Evolutionary conservation across 106 monocot species (phyloP).

Genomic region (Agapanthus africanus): DNA sequence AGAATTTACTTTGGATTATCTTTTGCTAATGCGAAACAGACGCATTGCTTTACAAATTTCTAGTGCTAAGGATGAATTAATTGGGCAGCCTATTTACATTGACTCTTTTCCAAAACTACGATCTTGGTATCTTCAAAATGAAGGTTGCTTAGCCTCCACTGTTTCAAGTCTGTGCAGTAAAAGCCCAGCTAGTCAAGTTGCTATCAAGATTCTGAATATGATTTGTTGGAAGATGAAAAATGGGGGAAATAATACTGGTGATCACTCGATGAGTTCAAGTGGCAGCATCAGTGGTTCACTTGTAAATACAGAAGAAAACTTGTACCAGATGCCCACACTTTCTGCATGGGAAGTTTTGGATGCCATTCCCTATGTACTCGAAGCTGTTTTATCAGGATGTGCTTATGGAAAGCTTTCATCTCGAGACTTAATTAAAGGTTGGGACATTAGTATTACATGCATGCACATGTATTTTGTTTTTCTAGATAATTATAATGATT

Average conservation of each 20-base stretch:
- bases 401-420: constrained; percentile 77
- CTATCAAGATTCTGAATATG: constrained; percentile 71
- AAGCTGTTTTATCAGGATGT: constrained; percentile 70
- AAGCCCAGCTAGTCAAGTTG: constrained; percentile 60
- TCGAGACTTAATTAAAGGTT: constrained; percentile 85
- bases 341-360: constrained; percentile 87
- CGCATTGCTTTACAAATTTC: constrained; percentile 11
- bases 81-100: constrained; percentile 63
- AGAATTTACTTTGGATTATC: constrained; percentile 68
- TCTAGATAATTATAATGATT: too few species aligned
- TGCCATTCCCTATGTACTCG: constrained; percentile 82
- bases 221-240: constrained; percentile 65
- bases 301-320: constrained; percentile 53
- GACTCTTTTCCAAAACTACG: constrained; percentile 76
- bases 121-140: constrained; percentile 79
- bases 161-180: too few species aligned
- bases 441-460: constrained; percentile 24
- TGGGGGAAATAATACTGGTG: constrained; percentile 33
- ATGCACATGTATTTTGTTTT: too few species aligned
- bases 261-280: too few species aligned
- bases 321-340: constrained; percentile 29
- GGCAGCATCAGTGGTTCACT: too few species aligned
- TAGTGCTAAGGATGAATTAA: too few species aligned
- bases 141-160: constrained; percentile 77
- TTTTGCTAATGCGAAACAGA: constrained; percentile 62